Evolutionary conservation across 2,329 filamentous ascomycete species (phyloP).

Genomic region (Tolypocladium pustulatum): DNA sequence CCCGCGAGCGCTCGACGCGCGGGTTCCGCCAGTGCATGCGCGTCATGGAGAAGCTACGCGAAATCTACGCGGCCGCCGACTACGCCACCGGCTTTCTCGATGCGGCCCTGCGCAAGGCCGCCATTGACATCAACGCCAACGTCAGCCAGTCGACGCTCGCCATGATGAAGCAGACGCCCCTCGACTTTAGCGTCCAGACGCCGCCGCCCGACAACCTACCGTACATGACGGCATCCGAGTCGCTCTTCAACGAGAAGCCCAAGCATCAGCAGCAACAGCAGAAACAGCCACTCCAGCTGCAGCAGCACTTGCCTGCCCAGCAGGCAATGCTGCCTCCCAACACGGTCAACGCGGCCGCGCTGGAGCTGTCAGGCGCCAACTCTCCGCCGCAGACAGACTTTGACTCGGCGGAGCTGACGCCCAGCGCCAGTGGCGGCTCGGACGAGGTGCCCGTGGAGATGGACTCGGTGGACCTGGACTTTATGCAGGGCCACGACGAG

Average conservation of each 20-base stretch:
- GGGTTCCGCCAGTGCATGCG: slow-evolving; percentile 90
- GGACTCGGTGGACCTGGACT: slow-evolving; percentile 32
- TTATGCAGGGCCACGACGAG: slow-evolving; percentile 34
- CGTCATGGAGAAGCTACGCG: slow-evolving; percentile 76
- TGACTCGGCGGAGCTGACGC: slow-evolving; percentile 31
- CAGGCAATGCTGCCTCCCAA: slow-evolving; percentile 26
- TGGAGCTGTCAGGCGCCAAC: slow-evolving; percentile 21
- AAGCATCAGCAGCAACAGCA: slow-evolving; percentile 7
- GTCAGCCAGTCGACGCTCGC: slow-evolving; percentile 19
- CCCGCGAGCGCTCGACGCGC: slow-evolving; percentile 61
- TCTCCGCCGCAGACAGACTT: slow-evolving; percentile 36
- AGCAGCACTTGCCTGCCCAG: slow-evolving; percentile 7
- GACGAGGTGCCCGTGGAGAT: slow-evolving; percentile 26
- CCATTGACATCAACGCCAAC: slow-evolving; percentile 53
- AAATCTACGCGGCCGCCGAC: slow-evolving; percentile 89
- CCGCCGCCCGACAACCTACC: slow-evolving; percentile 42
- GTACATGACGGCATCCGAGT: slow-evolving; percentile 31
- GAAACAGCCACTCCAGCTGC: background rate
- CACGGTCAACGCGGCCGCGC: slow-evolving; percentile 24
- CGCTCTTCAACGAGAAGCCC: slow-evolving; percentile 23
- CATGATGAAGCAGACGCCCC: slow-evolving; percentile 25
- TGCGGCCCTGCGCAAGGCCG: slow-evolving; percentile 77
- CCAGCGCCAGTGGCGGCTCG: slow-evolving; percentile 32
- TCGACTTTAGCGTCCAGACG: slow-evolving; percentile 32
- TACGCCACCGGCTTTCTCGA: slow-evolving; percentile 94